Percentiles rank a stretch among this genome's conserved stretches.
These are phyloP conservation scores for Neodidymelliopsis sp. DNA, from an alignment of 2,329 filamentous ascomycete species.

Conservation along the genomic window DNA sequence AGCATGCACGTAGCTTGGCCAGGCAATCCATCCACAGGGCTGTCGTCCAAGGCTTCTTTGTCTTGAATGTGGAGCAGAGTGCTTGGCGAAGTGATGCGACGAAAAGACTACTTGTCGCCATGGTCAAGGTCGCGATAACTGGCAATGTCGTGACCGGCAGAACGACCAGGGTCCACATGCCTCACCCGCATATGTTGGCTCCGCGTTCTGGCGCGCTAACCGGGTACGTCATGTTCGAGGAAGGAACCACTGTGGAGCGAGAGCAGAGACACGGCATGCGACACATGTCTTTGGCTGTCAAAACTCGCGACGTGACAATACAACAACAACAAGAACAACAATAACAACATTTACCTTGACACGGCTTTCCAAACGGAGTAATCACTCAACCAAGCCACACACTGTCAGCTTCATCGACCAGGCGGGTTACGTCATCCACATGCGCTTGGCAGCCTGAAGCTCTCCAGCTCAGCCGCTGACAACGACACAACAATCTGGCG, in stretches of 20 bases:
- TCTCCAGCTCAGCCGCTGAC: conserved; percentile 31
- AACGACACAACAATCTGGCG: conserved; percentile 19
- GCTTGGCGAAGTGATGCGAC: not conserved
- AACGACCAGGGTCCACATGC: conserved; percentile 5
- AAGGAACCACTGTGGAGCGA: conserved; percentile 4
- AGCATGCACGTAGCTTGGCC: not conserved
- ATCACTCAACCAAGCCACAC: conserved; percentile 1
- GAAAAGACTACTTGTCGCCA: conserved; percentile 4
- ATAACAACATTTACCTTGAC: not conserved
- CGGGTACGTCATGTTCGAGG: conserved; percentile 16
- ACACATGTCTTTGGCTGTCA: not conserved
- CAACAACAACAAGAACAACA: no score
- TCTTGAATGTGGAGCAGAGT: no score
- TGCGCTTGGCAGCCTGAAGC: conserved; percentile 26
- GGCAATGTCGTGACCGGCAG: conserved; percentile 7
- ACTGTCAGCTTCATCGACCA: conserved; percentile 11
- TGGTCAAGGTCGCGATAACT: conserved; percentile 8
- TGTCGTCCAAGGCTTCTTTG: not conserved
- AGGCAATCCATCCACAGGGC: not conserved
- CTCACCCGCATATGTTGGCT: conserved; percentile 14
- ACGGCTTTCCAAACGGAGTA: not conserved
- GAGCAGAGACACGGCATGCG: conserved; percentile 1
- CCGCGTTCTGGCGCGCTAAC: conserved; percentile 11
- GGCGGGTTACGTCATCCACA: conserved; percentile 35
- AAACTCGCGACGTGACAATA: no score